Base-by-base conservation (phyloP, 148 eudicot genomes). In the Rheum nobile region DNA sequence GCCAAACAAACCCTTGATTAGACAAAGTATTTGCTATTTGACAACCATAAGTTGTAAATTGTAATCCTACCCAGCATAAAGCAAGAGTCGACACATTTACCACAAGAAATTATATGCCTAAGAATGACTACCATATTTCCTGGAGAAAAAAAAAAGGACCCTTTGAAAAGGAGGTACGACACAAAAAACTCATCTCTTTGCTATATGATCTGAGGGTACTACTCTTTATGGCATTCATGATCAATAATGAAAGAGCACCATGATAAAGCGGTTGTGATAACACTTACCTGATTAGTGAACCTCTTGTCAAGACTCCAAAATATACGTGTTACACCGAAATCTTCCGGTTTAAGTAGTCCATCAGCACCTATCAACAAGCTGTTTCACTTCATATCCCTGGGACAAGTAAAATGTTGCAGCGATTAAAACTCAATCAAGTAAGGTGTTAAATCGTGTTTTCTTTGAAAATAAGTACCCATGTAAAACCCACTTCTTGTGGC, bases 361-460 rank as follows among this genome's bases (percentile, higher is more conserved):
- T 82, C 84, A 55, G 96, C 76, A 75, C 90, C 98, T 75, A 95
- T 85, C 80, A 95, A 79, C 82, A 95, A 80, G 75, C 91, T 95
- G 78, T 95, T 95, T 37, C 97, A 97, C 80, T 95, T 95, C 98
- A 95, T 95, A 82, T 95, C 98, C 86, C 98, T 95, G 83, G 74
- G 10, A 75, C 67, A 69, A 74, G 4, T 17, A 24, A 43, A 57
- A 34, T 69, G 78, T 61, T 38, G 34, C 26, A 79, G 21, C 71
- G 24, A 76, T 69, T 79, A 17, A 74, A 80, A 10, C 73, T 48
- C 73, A 75, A 65, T 55, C 76, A 34, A 57, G 67, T 55, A 76
- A 71, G 42, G 61, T 71, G 32, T 54, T 12, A 77, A 70, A 68
- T 46, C 35, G 9, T 39, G 72, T 39, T 29, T 48, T 29, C 17